Evolutionary conservation across 2,329 filamentous ascomycete species (phyloP).

Genomic region (Pseudogymnoascus sp.): DNA sequence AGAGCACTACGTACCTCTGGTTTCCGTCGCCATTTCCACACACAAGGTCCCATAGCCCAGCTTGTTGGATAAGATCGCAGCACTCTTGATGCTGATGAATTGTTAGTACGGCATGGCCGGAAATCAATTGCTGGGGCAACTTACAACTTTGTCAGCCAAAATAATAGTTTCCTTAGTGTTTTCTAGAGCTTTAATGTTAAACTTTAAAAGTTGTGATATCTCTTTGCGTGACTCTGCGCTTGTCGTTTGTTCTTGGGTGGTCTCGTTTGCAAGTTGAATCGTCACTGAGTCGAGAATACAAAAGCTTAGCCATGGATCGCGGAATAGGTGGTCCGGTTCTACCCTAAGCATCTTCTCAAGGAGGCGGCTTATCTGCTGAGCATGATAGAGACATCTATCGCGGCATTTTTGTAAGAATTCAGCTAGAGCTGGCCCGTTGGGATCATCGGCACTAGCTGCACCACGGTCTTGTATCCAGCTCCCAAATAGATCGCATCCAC

Average conservation of each 20-base stretch:
- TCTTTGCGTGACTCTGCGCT: background rate
- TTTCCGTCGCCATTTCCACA: background rate
- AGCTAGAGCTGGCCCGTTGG: constrained; percentile 3
- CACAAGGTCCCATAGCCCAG: background rate
- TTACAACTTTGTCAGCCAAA: constrained; percentile 6
- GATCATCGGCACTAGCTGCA: constrained; percentile 15
- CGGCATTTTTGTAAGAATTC: constrained; percentile 8
- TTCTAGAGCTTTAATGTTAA: constrained; percentile 2
- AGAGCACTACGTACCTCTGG: background rate
- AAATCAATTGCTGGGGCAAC: background rate
- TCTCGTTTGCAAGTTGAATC: background rate
- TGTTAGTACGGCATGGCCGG: background rate
- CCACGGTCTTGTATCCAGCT: constrained; percentile 16
- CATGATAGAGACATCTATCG: constrained; percentile 1
- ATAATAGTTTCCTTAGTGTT: constrained; percentile 1
- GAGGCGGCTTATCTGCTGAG: background rate
- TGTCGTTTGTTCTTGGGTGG: background rate
- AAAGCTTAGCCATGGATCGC: constrained; percentile 7
- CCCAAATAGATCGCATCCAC: background rate
- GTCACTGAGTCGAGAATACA: constrained; percentile 1
- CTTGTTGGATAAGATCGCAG: background rate
- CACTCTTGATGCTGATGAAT: background rate
- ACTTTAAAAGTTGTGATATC: background rate
- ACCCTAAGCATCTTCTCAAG: constrained; percentile 6
- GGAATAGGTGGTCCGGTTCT: constrained; percentile 7